Evolutionary conservation across 441 rosid species (phyloP).

Genomic region (Syzygium malaccense): DNA sequence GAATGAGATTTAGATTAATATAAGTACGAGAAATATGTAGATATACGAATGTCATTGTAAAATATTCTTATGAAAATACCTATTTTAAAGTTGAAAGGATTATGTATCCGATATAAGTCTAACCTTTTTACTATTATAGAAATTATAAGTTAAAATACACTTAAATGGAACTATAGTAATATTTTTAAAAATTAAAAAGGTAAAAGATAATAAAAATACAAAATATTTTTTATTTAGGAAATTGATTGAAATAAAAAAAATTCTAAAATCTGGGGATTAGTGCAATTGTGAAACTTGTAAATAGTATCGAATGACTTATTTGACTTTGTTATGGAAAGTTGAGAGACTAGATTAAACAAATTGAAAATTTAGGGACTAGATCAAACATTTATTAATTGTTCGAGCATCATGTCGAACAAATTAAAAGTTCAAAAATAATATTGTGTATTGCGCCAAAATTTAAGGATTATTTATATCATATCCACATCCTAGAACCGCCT

Average conservation of each 20-base stretch:
- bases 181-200: no score
- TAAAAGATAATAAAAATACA: no score
- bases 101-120: background rate
- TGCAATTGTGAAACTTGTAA: no score
- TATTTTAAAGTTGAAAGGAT: background rate
- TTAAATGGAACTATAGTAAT: no score
- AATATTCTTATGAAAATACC: background rate
- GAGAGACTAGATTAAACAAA: no score
- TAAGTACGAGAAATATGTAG: background rate
- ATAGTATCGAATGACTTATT: no score
- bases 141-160: no score
- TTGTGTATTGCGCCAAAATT: background rate
- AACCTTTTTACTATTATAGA: background rate
- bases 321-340: background rate
- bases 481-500: background rate
- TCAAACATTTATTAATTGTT: background rate
- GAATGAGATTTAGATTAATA: background rate
- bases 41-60: background rate
- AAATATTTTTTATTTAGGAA: no score
- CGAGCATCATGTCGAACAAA: background rate
- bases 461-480: rapidly evolving
- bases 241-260: no score
- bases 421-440: rapidly evolving
- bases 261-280: no score
- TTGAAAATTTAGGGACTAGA: background rate